Base-by-base conservation (phyloP, 345 rosid genomes). In the Dipteronia dyeriana region DNA sequence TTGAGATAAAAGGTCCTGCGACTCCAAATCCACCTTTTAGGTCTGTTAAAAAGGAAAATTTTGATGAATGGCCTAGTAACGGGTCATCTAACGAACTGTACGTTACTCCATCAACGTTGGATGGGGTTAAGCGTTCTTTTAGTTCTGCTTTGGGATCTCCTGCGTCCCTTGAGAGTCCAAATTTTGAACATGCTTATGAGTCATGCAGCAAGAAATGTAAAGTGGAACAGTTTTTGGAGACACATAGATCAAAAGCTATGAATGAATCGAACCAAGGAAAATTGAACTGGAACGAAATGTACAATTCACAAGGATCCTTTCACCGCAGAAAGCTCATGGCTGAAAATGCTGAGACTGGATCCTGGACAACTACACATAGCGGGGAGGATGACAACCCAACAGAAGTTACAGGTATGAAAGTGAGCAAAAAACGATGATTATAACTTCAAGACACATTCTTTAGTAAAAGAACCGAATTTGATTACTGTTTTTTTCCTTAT, bases 31-130 rank as follows among this genome's bases (percentile, higher is more conserved):
- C 9, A 7, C 11, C 70, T 2, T 8, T 7, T 9, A 7, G 25
- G 22, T 71, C 65, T 20, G 53, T 75, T 77, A 85, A 83, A 68
- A 78, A 72, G 13, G 75, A 78, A 76, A 65, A 59, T 39, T 56
- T 61, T 38, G 66, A 56, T 71, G 78, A 34, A 51, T 68, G 74
- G 34, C 64, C 25, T 38, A 81, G 60, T 70, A 63, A 76, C 49
- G 68, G 39, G 13, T 23, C 67, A 3, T 29, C 14, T 68, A 41
- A 61, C 72, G 62, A 67, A 20, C 63, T 63, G 66, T 9, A 61
- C 10, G 11, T 5, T 71, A 53, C 75, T 56, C 68, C 73, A 72
- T 22, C 66, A 9, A 20, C 54, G 53, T 75, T 70, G 26, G 80
- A 53, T 41, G 34, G 23, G 71, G 41, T 54, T 10, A 78, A 73